Evolutionary conservation across 306 rosid species (phyloP).

Genomic region (Rosa persica): DNA sequence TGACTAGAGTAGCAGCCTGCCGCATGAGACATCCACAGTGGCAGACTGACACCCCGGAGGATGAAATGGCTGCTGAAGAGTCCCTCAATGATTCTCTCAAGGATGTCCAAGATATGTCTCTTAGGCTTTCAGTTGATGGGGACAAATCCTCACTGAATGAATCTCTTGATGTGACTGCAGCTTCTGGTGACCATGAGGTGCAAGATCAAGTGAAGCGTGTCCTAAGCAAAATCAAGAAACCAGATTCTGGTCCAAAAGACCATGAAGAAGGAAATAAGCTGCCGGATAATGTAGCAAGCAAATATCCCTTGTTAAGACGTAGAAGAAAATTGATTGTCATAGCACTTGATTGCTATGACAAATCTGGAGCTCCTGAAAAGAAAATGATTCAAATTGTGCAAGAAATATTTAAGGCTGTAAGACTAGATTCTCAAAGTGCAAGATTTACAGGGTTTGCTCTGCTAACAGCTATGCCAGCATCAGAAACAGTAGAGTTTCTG

Average conservation of each 20-base stretch:
- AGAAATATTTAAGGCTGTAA: slow-evolving; percentile 51
- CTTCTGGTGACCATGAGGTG: slow-evolving; percentile 44
- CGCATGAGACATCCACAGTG: slow-evolving; percentile 76
- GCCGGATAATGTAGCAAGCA: slow-evolving; percentile 44
- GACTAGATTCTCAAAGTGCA: slow-evolving; percentile 48
- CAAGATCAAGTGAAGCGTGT: slow-evolving; percentile 67
- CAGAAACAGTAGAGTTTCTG: slow-evolving; percentile 56
- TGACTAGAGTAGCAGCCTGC: slow-evolving; percentile 68
- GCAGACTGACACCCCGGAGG: slow-evolving; percentile 65
- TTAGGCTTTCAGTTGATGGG: slow-evolving; percentile 69
- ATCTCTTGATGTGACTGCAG: slow-evolving; percentile 34
- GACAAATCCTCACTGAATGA: slow-evolving; percentile 45
- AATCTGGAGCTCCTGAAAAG: slow-evolving; percentile 47
- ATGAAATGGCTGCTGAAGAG: slow-evolving; percentile 48
- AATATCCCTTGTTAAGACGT: slow-evolving; percentile 58
- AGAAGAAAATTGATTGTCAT: slow-evolving; percentile 58
- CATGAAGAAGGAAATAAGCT: slow-evolving; percentile 33
- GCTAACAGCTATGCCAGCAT: slow-evolving; percentile 64
- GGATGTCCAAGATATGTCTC: slow-evolving; percentile 73
- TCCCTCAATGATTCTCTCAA: slow-evolving; percentile 64
- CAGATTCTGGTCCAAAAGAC: slow-evolving; percentile 36
- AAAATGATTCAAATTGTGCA: slow-evolving; percentile 48
- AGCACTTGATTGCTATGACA: slow-evolving; percentile 59
- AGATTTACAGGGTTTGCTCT: slow-evolving; percentile 58
- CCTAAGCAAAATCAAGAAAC: slow-evolving; percentile 52